Conservation (phyloP, 257 asterid species). For the Salvia miltiorrhiza region DNA sequence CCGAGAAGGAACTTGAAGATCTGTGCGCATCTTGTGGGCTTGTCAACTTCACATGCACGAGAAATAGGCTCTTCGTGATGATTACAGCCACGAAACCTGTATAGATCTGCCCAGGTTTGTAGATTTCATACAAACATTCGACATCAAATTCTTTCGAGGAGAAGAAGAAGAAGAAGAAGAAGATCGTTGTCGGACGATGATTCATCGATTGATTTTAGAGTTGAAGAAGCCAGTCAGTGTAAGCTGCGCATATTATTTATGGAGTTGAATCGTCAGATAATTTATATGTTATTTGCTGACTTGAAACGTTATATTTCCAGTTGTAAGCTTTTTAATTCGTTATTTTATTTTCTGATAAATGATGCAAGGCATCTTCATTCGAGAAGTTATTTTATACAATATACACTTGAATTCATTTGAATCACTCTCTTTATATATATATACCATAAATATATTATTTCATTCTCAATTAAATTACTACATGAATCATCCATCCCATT, state of each 20-base stretch:
- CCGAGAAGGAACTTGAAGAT: slow-evolving; percentile 71
- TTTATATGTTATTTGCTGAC: neutral
- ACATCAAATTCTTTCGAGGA: neutral
- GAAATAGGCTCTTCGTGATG: slow-evolving; percentile 74
- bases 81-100: slow-evolving; percentile 62
- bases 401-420: too few species aligned
- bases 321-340: neutral
- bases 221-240: neutral
- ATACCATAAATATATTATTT: too few species aligned
- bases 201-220: neutral
- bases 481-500: too few species aligned
- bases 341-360: too few species aligned
- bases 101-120: neutral
- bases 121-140: neutral
- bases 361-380: too few species aligned
- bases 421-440: too few species aligned
- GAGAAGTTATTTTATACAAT: too few species aligned
- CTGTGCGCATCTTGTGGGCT: slow-evolving; percentile 71
- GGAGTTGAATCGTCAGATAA: too few species aligned
- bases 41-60: slow-evolving; percentile 43
- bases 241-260: too few species aligned
- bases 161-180: too few species aligned
- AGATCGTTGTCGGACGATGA: too few species aligned
- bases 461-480: too few species aligned
- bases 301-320: neutral